Base-by-base conservation (phyloP, 345 rosid species). In the Aethionema arabicum region DNA sequence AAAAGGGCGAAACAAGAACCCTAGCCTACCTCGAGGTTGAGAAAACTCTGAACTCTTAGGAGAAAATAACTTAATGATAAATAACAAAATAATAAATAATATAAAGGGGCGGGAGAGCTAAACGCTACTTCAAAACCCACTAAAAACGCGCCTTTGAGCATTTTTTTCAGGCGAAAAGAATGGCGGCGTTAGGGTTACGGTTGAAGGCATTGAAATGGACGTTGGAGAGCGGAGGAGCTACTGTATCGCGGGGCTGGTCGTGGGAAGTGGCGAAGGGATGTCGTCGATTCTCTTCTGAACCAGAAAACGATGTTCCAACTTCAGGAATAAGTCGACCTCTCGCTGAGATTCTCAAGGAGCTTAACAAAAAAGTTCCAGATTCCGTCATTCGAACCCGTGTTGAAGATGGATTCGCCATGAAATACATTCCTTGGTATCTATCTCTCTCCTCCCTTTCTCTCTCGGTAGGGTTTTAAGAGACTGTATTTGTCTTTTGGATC, bases 281-380 rank as follows among this genome's bases (percentile, higher is more conserved):
- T 59, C 76, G 76, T 27, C 37, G 45, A 2, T 72, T 66, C 21
- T 54, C 64, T 14, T 40, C 72, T 8, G 66, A 63, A 63, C 6
- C 69, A 43, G 81, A 74, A 16, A 72, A 74, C 43, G 59, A 60
- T 5, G 75, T 84, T 5, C 86, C 84, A 11, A 84, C 86, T 7
- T 78, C 91, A 16, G 88, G 91, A 56, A 77, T 86, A 65, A 76
- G 88, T 70, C 73, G 90, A 31, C 91, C 91, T 0, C 80, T 88
- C 45, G 48, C 87, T 4, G 85, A 82, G 68, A 74, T 86, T 69
- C 93, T 88, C 52, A 84, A 78, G 50, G 87, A 86, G 57, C 88
- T 88, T 56, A 84, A 86, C 82, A 86, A 84, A 76, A 84, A 78
- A 61, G 87, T 88, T 68, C 91, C 91, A 5, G 87, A 81, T 66